Percentiles rank a stretch among this genome's conserved stretches.
phyloP scores from a whole-genome alignment of 306 rosid species.

The Clitoria ternatea region DNA sequence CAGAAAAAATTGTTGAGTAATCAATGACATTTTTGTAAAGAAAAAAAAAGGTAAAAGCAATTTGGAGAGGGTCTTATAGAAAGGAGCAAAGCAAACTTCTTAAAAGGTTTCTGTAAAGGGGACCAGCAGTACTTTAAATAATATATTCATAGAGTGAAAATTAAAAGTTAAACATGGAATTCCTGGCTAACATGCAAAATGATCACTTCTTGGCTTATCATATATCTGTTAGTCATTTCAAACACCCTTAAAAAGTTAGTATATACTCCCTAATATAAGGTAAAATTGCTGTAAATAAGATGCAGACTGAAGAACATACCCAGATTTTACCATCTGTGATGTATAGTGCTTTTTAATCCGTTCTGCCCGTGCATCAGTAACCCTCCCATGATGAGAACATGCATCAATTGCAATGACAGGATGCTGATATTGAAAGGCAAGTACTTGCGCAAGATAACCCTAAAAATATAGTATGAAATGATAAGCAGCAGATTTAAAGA shows the following conservation, averaged over 20 bases:
- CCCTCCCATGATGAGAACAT: slow-evolving; percentile 83
- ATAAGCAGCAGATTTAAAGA: background rate
- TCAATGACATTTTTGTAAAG: no score
- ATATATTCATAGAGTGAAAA: background rate
- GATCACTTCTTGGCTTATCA: slow-evolving; percentile 10
- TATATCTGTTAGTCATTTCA: background rate
- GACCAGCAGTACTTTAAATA: slow-evolving; percentile 10
- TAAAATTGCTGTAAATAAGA: slow-evolving; percentile 13
- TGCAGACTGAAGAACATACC: slow-evolving; percentile 36
- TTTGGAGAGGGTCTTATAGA: no score
- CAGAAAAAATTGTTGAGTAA: no score
- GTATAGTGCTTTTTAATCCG: slow-evolving; percentile 68
- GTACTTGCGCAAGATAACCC: slow-evolving; percentile 97
- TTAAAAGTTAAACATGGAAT: background rate
- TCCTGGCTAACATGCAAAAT: slow-evolving; percentile 7
- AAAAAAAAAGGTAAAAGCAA: no score
- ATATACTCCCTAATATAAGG: slow-evolving; percentile 3
- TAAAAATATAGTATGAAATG: slow-evolving; percentile 26
- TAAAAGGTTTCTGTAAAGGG: no score
- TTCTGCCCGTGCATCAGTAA: slow-evolving; percentile 70
- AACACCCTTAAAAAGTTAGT: slow-evolving; percentile 14
- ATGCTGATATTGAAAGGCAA: slow-evolving; percentile 74
- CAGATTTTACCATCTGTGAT: slow-evolving; percentile 68
- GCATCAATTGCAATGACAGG: slow-evolving; percentile 88
- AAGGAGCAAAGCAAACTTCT: no score